These are phyloP conservation scores for Solanum aculeatissimum DNA, from an alignment of 305 asterid species.

Conservation along the genomic window DNA sequence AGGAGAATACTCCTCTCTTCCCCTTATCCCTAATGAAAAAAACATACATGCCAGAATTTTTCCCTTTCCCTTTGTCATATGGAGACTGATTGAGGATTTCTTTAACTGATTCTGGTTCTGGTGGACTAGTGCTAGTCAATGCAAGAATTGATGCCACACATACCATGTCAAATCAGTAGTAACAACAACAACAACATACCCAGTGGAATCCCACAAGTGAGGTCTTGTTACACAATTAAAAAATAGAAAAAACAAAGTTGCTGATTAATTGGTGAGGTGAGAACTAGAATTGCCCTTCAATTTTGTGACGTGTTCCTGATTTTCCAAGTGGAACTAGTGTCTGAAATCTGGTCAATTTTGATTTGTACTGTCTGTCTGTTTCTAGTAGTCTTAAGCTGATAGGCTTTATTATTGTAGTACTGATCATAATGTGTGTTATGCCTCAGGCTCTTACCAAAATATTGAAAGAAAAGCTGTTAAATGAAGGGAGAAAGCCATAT, in stretches of 20 bases:
- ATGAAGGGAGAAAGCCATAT: conserved; percentile 88
- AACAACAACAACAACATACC: too few relatives aligned
- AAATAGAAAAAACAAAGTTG: background rate
- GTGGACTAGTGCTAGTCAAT: background rate
- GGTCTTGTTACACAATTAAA: background rate
- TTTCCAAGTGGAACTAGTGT: background rate
- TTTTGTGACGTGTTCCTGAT: background rate
- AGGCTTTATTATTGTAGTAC: background rate
- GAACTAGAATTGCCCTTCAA: background rate
- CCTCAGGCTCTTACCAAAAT: conserved; percentile 65
- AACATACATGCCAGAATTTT: background rate
- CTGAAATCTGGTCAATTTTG: background rate
- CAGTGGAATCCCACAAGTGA: too few relatives aligned
- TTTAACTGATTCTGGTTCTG: background rate
- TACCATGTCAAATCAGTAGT: background rate
- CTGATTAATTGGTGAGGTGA: background rate
- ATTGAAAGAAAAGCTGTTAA: conserved; percentile 66
- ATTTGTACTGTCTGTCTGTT: background rate
- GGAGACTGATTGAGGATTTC: background rate
- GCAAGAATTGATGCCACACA: background rate
- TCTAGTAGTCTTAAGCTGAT: background rate
- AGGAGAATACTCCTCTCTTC: background rate
- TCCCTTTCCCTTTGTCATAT: background rate
- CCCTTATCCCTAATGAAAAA: background rate
- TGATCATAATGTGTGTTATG: background rate